Evolutionary conservation across 2,329 filamentous ascomycete species (phyloP), one percentile per base, ranked within the genome.

Genomic region (Trichocomaceae sp.): DNA sequence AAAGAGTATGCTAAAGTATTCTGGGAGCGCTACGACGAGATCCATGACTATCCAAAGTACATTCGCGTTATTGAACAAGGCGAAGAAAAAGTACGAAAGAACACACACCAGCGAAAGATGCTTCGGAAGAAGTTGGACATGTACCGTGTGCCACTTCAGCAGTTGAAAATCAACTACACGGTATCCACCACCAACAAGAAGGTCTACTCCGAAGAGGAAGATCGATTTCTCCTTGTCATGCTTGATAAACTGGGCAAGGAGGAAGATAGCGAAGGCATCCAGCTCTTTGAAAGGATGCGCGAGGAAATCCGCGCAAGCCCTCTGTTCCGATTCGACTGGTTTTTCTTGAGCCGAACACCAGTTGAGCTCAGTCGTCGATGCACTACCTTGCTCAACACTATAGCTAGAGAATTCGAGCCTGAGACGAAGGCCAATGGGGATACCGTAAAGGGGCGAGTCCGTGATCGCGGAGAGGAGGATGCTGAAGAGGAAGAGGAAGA

Each of bases 101-200:
- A 92, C 57, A 88, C 93, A 61, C 88, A 95, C 68, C 92, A 97
- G 71, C 87, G 90, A 59, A 92, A 95, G 73, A 86, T 97, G 77
- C 81, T 99, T 54, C 84, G 86, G 60, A 95, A 91, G 81, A 99
- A 99, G 82, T 88, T 99, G 81, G 82, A 86, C 64, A 89, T 93
- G 78, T 97, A 96, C 69, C 87, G 93, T n/a, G 92, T 97, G 49
- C 95, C 93, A 22, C 80, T 99, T 15, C 93, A 99, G 71, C 93
- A 99, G 72, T 84, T 99, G 66, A 96, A 96, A 78, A 90, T 99
- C 77, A 97, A 96, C 75, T 99, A 99, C 73, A 96, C 91, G 0
- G 93, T 99, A 26, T 96, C 90, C 6, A 99, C 93, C 2, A 99
- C 95, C 9, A 99, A 99, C 82, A 99, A 99, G 78, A 99, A 99